These are phyloP conservation scores for Paecilomyces variotii DNA, from an alignment of 2,329 filamentous ascomycete genomes.

Conservation along the genomic window DNA sequence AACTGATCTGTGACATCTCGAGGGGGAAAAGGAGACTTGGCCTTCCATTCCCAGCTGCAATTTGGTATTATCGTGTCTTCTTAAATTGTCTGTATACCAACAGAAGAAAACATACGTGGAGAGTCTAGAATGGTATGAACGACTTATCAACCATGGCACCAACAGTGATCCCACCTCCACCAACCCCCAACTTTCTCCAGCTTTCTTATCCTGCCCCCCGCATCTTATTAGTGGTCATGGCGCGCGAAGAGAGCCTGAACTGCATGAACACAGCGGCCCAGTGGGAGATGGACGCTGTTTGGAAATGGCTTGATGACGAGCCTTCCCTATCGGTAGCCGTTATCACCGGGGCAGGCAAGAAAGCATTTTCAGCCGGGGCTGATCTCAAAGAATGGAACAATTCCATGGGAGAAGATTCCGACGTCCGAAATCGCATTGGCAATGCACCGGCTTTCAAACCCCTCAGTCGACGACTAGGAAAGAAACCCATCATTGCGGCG, in stretches of 20 bases:
- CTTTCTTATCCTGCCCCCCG: conserved; percentile 1
- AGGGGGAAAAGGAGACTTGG: not conserved
- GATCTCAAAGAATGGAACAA: conserved; percentile 59
- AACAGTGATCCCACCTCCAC: not conserved
- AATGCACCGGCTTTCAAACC: conserved; percentile 2
- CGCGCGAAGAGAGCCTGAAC: conserved; percentile 33
- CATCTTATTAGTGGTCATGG: conserved; percentile 35
- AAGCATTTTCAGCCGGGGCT: conserved; percentile 59
- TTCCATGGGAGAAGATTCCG: conserved; percentile 33
- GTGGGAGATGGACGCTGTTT: conserved; percentile 39
- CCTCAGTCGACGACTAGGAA: conserved; percentile 56
- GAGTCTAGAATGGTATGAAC: not conserved
- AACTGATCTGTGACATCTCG: not conserved
- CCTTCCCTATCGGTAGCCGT: conserved; percentile 54
- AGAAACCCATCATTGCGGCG: conserved; percentile 68
- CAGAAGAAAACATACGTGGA: not conserved
- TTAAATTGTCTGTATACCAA: not conserved
- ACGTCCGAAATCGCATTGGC: conserved; percentile 53
- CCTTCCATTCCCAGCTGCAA: not conserved
- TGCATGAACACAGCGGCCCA: conserved; percentile 36
- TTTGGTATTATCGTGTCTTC: not conserved
- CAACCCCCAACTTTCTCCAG: not conserved
- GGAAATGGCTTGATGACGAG: conserved; percentile 56
- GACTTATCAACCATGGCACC: not conserved
- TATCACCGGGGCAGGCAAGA: conserved; percentile 52